Base-by-base conservation (phyloP, 305 asterid species). In the Fraxinus greggii region DNA sequence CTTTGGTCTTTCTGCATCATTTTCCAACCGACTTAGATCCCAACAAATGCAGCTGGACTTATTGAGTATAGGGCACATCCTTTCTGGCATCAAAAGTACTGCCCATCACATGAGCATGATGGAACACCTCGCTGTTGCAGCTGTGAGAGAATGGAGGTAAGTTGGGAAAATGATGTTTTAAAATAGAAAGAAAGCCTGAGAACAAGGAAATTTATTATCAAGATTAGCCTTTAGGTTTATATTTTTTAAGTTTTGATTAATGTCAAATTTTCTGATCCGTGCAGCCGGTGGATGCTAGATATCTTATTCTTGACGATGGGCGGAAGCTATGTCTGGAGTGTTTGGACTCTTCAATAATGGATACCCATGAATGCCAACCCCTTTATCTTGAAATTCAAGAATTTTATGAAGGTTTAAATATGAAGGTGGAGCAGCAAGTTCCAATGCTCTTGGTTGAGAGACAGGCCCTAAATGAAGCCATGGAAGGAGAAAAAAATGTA, bases 281-380 rank as follows among this genome's bases (percentile, higher is more conserved):
- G 90, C 96, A 96, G 99, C 92, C 97, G 0, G 92, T 88, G 75
- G 99, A 96, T 88, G 89, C 98, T 73, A 91, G 92, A 91, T 96
- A 90, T 86, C 86, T 96, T 87, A 86, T 91, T 83, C 97, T 92
- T 74, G 99, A 93, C 12, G 99, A 96, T 81, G 99, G 99, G 82
- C 87, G 99, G 83, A 96, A 93, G 89, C 88, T 94, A 31, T 96
- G 99, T 76, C 89, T 96, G 29, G 99, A 94, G 94, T 96, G 99
- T 83, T 87, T 94, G 81, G 98, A 96, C 87, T 96, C 98, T 45
- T 89, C 99, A 35, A 91, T 96, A 83, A 96, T 96, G 99, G 99
- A 96, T 75, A 94, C 98, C n/a, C 94, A 91, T n/a, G 99, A 96
- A 88, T 96, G 99, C 83, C 99, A 94, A 85, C 98, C 98, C 79